These are phyloP conservation scores for Solanum tarapatanum DNA, from an alignment of 257 asterid species.

Conservation along the genomic window DNA sequence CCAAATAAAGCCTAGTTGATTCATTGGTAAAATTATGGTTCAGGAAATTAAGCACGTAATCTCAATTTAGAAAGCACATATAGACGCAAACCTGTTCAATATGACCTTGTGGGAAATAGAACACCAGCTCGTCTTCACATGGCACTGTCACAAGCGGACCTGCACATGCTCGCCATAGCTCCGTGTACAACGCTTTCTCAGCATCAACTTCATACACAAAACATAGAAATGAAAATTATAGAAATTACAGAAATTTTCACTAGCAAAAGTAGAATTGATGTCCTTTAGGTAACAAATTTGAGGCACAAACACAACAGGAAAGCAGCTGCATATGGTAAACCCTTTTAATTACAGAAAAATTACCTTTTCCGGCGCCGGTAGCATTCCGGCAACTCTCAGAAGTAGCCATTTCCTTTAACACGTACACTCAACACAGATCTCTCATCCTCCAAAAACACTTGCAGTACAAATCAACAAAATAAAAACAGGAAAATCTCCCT, in stretches of 20 bases:
- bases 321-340: neutral
- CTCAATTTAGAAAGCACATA: neutral
- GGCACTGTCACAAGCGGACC: constrained; percentile 96
- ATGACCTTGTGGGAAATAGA: constrained; percentile 96
- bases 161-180: constrained; percentile 96
- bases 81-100: constrained; percentile 63
- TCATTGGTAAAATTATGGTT: neutral
- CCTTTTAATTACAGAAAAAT: neutral
- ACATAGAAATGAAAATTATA: neutral
- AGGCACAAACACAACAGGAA: neutral
- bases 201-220: constrained; percentile 40
- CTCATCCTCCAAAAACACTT: constrained; percentile 28
- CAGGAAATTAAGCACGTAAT: neutral
- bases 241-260: neutral
- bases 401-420: constrained; percentile 28
- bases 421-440: constrained; percentile 36
- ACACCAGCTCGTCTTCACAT: constrained; percentile 64
- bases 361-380: constrained; percentile 41
- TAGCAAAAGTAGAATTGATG: neutral
- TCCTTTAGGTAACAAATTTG: neutral
- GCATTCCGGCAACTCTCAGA: constrained; percentile 28
- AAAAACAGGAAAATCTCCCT: neutral
- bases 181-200: constrained; percentile 70
- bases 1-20: neutral
- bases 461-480: neutral